These are phyloP conservation scores for Lasiodiplodia sp. DNA, from an alignment of 2,329 filamentous ascomycete species.

Conservation along the genomic window DNA sequence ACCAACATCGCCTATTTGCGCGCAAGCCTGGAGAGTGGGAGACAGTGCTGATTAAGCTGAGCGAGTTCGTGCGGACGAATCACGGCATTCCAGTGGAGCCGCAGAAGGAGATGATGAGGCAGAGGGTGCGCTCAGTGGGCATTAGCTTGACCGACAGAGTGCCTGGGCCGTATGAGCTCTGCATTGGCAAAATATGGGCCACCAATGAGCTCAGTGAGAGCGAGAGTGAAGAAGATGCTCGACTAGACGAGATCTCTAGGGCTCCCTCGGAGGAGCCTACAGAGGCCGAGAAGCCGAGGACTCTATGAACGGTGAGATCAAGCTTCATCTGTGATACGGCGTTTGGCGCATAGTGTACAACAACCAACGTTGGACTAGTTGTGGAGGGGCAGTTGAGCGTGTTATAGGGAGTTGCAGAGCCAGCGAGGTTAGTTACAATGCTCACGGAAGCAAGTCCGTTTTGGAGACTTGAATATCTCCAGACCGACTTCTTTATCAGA, in stretches of 20 bases:
- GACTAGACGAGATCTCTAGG: constrained; percentile 36
- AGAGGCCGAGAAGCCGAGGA: not conserved
- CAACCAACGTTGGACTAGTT: not conserved
- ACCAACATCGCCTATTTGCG: constrained; percentile 88
- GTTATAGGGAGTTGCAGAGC: not conserved
- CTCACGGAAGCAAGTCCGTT: not conserved
- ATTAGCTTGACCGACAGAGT: constrained; percentile 89
- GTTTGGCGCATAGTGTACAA: not conserved
- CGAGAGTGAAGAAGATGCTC: constrained; percentile 36
- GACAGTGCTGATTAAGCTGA: constrained; percentile 89
- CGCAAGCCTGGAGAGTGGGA: constrained; percentile 88
- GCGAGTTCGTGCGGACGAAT: constrained; percentile 94
- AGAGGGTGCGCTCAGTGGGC: constrained; percentile 85
- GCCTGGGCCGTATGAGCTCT: constrained; percentile 86
- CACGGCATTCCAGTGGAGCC: constrained; percentile 91
- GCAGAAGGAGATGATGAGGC: constrained; percentile 85
- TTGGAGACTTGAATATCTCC: not conserved
- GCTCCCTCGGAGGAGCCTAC: not conserved
- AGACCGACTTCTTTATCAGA: not conserved
- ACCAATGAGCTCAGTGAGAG: constrained; percentile 69
- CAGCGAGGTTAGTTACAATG: not conserved
- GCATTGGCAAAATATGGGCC: constrained; percentile 87
- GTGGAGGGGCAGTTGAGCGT: not conserved
- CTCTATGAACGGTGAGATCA: not conserved
- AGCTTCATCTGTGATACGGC: not conserved